A percentile compares a stretch with the other conserved stretches of the same genome.
Conservation (phyloP, 129 eudicot species). For the Arctium lappa region DNA sequence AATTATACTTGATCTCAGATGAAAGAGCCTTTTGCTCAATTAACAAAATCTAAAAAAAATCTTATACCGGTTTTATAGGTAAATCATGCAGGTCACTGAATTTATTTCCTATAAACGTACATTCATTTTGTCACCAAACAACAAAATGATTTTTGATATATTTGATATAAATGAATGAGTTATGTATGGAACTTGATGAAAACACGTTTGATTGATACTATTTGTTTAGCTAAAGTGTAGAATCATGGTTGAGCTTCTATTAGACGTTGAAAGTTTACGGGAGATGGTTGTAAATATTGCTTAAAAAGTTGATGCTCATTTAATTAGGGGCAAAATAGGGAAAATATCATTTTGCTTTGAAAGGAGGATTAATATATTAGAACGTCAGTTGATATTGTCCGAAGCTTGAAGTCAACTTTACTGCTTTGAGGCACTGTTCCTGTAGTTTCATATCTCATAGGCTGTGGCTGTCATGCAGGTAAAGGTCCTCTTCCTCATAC, state of each 20-base stretch:
- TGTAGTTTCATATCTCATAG: background rate
- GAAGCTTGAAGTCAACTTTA: background rate
- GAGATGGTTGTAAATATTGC: background rate
- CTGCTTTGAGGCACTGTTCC: background rate
- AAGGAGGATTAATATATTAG: background rate
- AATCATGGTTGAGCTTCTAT: background rate
- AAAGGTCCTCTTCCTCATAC: constrained; percentile 85
- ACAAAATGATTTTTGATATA: background rate
- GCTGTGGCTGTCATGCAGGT: constrained; percentile 53
- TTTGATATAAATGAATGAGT: background rate
- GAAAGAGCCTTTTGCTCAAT: background rate
- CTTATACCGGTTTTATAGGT: background rate
- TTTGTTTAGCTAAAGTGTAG: background rate
- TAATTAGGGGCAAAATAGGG: background rate
- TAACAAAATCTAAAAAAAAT: background rate
- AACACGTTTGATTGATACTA: background rate
- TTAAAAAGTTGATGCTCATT: background rate
- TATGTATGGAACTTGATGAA: background rate
- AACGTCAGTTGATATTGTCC: background rate
- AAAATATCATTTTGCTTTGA: background rate
- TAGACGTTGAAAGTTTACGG: background rate
- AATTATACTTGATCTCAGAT: background rate
- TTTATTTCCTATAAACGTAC: background rate
- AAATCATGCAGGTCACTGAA: background rate
- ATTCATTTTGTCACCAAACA: background rate